phyloP scores from a whole-genome alignment of 2,329 filamentous ascomycete genomes.

The Biscogniauxia marginata region DNA sequence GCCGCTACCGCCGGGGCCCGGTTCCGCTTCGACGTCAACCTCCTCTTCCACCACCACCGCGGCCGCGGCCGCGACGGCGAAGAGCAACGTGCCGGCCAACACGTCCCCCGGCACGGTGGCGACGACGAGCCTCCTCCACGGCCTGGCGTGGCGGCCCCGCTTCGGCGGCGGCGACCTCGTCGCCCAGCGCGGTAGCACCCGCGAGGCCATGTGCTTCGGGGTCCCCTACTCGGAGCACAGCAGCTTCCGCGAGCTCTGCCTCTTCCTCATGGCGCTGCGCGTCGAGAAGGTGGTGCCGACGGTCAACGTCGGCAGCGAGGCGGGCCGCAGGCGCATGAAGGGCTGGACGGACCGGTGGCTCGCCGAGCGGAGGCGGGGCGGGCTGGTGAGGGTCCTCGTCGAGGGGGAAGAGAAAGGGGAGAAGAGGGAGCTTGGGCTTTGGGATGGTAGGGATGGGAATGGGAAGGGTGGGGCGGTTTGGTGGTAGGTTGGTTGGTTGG shows the following conservation, averaged over 20 bases:
- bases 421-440: slow-evolving; percentile 25
- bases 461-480: slow-evolving; percentile 39
- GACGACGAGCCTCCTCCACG: slow-evolving; percentile 52
- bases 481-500: slow-evolving; percentile 33
- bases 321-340: slow-evolving; percentile 59
- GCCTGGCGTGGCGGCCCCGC: slow-evolving; percentile 69
- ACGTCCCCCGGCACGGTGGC: slow-evolving; percentile 49
- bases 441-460: slow-evolving; percentile 42
- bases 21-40: not conserved
- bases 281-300: slow-evolving; percentile 93
- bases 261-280: slow-evolving; percentile 84
- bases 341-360: slow-evolving; percentile 64
- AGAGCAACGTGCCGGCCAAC: slow-evolving; percentile 53
- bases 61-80: too few species aligned
- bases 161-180: slow-evolving; percentile 72
- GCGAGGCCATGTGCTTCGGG: slow-evolving; percentile 82
- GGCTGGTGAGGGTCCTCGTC: slow-evolving; percentile 47
- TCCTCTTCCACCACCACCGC: not conserved
- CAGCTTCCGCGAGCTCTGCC: slow-evolving; percentile 87
- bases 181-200: slow-evolving; percentile 80
- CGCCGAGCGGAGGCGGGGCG: slow-evolving; percentile 55
- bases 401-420: slow-evolving; percentile 36
- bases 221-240: slow-evolving; percentile 97
- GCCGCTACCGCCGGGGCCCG: not conserved
- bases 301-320: slow-evolving; percentile 72